These are phyloP conservation scores for Microsporum audouinii DNA, from an alignment of 2,329 filamentous ascomycete species.

Conservation along the genomic window DNA sequence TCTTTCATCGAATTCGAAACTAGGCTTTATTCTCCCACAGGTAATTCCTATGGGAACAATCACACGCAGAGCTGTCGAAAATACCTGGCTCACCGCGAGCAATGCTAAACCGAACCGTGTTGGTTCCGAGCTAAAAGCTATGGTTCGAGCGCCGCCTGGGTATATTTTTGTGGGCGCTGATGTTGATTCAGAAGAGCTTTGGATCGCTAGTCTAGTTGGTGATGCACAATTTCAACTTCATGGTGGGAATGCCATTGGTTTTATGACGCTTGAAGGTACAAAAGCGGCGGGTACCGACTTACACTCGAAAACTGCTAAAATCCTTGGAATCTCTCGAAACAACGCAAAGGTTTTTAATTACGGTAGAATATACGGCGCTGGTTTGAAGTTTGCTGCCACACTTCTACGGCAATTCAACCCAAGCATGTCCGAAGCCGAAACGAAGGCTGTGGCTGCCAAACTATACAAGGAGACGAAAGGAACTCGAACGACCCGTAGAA, in stretches of 20 bases:
- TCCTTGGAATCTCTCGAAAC: constrained; percentile 86
- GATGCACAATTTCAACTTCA: constrained; percentile 92
- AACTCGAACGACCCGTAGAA: constrained; percentile 64
- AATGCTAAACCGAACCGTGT: constrained; percentile 95
- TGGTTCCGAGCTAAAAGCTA: constrained; percentile 91
- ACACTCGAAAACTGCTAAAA: constrained; percentile 84
- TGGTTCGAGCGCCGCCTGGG: constrained; percentile 82
- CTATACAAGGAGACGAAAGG: constrained; percentile 88
- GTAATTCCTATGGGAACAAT: constrained; percentile 98
- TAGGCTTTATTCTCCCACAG: constrained; percentile 88
- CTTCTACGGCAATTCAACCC: constrained; percentile 91
- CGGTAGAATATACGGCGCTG: constrained; percentile 95
- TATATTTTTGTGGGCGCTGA: constrained; percentile 94
- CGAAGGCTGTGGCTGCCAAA: constrained; percentile 60
- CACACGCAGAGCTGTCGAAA: constrained; percentile 85
- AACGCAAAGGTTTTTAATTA: constrained; percentile 98
- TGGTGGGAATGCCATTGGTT: constrained; percentile 92
- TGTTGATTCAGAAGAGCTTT: constrained; percentile 92
- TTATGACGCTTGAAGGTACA: constrained; percentile 96
- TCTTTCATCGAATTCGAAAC: constrained; percentile 21
- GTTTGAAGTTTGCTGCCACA: constrained; percentile 81
- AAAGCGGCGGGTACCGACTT: constrained; percentile 89
- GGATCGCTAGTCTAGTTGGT: constrained; percentile 92
- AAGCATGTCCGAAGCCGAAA: constrained; percentile 64
- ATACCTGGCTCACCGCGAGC: constrained; percentile 94